Base-by-base conservation (phyloP, 179 eudicot species). In the Silene vulgaris region DNA sequence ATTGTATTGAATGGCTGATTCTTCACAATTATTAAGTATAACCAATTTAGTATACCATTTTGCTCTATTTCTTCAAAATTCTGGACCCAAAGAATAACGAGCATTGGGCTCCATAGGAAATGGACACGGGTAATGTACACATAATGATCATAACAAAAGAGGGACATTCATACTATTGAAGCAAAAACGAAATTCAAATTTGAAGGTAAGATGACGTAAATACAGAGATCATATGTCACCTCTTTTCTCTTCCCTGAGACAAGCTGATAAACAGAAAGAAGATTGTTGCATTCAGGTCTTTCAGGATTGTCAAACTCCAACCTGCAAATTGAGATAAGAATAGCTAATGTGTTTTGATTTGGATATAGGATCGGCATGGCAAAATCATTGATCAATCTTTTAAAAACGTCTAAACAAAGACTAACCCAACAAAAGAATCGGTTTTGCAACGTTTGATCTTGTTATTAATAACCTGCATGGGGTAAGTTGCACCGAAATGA, bases 371-470 rank as follows among this genome's bases (percentile, higher is more conserved):
- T 7, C 9, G 8, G 61, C n/a, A 26, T 21, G n/a, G 26, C 17
- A 12, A 43, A 19, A 45, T 21, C 73, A 70, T 45, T 43, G 12
- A 12, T 69, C 21, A 69, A 43, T n/a, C 0, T 5, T 5, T 43
- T 12, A 20, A 29, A 52, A 30, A 68, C 21, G 19, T 20, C 54
- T 12, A 60, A 72, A 21, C 13, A 75, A 74, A 30, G 54, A 86
- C 91, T 71, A 61, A 89, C 99, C 97, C 92, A 5, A 89, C 50
- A 79, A 85, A 88, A 54, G 97, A 88, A 82, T 95, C 99, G 50
- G 99, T 90, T 88, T 95, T 95, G 91, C 99, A 95, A 69, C 97
- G 99, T 80, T 90, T 92, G 78, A 95, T 88, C 84, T 95, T 95
- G 86, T 88, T 95, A 72, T 87, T 88, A 72, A 95, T 90, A 70